Conservation (phyloP, 768 basidiomycete genomes). For the Tylopilus rubrobrunneus region DNA sequence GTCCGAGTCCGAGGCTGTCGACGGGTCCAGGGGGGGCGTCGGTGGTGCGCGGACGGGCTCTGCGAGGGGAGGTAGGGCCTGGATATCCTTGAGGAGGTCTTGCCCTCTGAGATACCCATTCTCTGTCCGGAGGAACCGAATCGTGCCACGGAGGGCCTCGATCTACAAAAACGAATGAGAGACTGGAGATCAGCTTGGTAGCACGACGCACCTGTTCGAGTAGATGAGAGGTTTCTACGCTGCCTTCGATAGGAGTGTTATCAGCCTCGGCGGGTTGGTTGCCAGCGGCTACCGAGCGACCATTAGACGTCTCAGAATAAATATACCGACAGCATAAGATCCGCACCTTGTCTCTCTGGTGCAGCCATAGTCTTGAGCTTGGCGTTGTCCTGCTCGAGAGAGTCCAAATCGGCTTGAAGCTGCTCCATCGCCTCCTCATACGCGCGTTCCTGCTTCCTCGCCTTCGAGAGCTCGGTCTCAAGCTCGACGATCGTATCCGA, state of each 20-base stretch:
- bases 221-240: slow-evolving; percentile 81
- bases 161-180: slow-evolving; percentile 46
- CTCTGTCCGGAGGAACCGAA: slow-evolving; percentile 90
- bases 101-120: slow-evolving; percentile 93
- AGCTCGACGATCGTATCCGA: slow-evolving; percentile 79
- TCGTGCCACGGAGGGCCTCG: slow-evolving; percentile 84
- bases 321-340: not conserved
- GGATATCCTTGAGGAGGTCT: slow-evolving; percentile 81
- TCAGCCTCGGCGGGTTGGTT: slow-evolving; percentile 56
- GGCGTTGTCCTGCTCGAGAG: slow-evolving; percentile 81
- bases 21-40: slow-evolving; percentile 67
- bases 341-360: slow-evolving; percentile 69
- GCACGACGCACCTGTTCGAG: slow-evolving; percentile 67
- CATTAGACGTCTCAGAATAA: not conserved
- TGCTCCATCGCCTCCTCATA: slow-evolving; percentile 95
- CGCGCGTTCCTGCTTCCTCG: slow-evolving; percentile 81
- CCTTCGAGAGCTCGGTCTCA: slow-evolving; percentile 74
- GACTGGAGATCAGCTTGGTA: not conserved
- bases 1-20: slow-evolving; percentile 61
- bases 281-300: slow-evolving; percentile 36
- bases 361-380: slow-evolving; percentile 70
- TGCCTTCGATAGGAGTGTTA: slow-evolving; percentile 67
- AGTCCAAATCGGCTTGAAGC: slow-evolving; percentile 83
- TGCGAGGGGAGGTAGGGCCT: slow-evolving; percentile 64
- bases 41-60: slow-evolving; percentile 44